Conservation (phyloP, 768 basidiomycete genomes). For the Rhizopogon roseolus region DNA sequence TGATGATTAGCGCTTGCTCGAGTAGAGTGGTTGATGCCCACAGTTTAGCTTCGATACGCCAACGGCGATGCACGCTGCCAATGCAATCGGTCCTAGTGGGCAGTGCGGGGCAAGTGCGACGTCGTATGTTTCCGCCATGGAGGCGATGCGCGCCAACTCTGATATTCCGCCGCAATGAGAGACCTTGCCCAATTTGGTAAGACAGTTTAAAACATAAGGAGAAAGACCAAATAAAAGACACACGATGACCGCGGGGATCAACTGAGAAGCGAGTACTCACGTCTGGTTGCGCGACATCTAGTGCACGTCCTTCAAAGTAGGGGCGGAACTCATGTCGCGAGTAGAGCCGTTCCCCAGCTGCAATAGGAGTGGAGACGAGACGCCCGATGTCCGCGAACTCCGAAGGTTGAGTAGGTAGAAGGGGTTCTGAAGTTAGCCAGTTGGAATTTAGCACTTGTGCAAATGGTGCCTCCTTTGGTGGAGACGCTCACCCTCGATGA, state of each 20-base stretch:
- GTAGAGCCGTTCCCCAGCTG: slow-evolving; percentile 61
- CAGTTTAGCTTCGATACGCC: slow-evolving; percentile 57
- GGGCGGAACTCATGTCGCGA: slow-evolving; percentile 59
- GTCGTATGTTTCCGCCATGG: slow-evolving; percentile 63
- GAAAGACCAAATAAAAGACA: not conserved
- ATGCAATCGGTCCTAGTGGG: slow-evolving; percentile 65
- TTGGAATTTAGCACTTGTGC: not conserved
- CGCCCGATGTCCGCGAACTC: slow-evolving; percentile 58
- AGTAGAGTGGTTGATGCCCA: slow-evolving; percentile 19
- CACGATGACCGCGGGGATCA: not conserved
- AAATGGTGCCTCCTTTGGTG: not conserved
- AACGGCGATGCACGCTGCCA: slow-evolving; percentile 67
- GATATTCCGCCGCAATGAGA: slow-evolving; percentile 59
- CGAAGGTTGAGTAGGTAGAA: slow-evolving; percentile 54
- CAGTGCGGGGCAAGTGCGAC: slow-evolving; percentile 71
- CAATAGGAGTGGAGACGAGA: slow-evolving; percentile 55
- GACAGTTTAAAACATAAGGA: not conserved
- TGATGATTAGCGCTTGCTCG: no score
- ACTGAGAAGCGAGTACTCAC: slow-evolving; percentile 26
- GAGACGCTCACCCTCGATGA: slow-evolving; percentile 49
- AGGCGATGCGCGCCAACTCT: slow-evolving; percentile 54
- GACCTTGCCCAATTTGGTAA: slow-evolving; percentile 28
- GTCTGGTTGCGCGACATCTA: slow-evolving; percentile 70
- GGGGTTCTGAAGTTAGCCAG: slow-evolving; percentile 35
- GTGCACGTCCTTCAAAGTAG: slow-evolving; percentile 56